These are phyloP conservation scores for Sclerospora graminicola DNA, from an alignment of 352 stramenopile genomes.

Conservation along the genomic window DNA sequence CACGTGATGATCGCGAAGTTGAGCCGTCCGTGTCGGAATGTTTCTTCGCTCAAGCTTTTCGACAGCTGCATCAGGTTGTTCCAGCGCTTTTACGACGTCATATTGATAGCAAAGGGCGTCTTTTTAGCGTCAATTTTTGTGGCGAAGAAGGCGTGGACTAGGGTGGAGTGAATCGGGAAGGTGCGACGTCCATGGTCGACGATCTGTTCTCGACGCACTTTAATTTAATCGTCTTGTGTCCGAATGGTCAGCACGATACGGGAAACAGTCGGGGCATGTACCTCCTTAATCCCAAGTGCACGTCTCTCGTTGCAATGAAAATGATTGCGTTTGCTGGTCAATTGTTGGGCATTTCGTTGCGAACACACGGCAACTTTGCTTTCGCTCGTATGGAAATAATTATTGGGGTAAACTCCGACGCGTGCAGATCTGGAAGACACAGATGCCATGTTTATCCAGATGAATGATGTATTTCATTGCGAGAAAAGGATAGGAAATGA, in stretches of 20 bases:
- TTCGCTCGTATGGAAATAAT: slow-evolving; percentile 91
- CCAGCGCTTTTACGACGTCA: slow-evolving; percentile 74
- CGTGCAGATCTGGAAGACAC: slow-evolving; percentile 80
- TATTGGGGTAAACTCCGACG: slow-evolving; percentile 77
- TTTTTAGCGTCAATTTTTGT: slow-evolving; percentile 86
- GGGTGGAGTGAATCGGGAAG: slow-evolving; percentile 84
- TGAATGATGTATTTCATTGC: too few relatives aligned
- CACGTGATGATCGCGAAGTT: slow-evolving; percentile 76
- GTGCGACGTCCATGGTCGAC: slow-evolving; percentile 84
- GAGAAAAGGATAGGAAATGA: too few relatives aligned
- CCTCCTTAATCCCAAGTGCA: slow-evolving; percentile 81
- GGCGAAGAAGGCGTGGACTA: slow-evolving; percentile 85
- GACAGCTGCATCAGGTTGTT: slow-evolving; percentile 82
- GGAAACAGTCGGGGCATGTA: slow-evolving; percentile 83
- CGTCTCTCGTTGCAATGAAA: slow-evolving; percentile 76
- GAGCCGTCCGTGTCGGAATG: slow-evolving; percentile 85
- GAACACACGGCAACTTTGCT: slow-evolving; percentile 87
- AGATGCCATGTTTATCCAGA: slow-evolving; percentile 86
- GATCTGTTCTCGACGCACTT: slow-evolving; percentile 82
- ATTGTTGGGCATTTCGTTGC: slow-evolving; percentile 89
- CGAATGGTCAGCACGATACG: slow-evolving; percentile 82
- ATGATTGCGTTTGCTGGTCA: slow-evolving; percentile 94
- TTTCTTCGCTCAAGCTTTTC: slow-evolving; percentile 91
- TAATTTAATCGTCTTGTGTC: slow-evolving; percentile 73
- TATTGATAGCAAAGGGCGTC: slow-evolving; percentile 81